These are phyloP conservation scores for Tylopilus plumbeoviolaceoides DNA, from an alignment of 768 basidiomycete genomes.

Conservation along the genomic window DNA sequence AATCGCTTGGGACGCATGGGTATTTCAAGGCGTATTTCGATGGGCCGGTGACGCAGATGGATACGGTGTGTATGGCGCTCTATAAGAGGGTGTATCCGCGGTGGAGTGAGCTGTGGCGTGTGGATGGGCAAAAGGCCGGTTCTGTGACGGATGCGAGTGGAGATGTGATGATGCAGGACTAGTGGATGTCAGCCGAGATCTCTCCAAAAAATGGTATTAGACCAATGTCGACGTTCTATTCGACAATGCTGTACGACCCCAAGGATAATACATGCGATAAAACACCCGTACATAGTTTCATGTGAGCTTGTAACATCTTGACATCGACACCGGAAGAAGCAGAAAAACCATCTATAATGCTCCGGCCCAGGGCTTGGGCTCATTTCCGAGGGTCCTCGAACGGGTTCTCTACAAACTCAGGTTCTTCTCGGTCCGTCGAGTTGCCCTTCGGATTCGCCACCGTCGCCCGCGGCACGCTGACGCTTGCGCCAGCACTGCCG, in stretches of 20 bases:
- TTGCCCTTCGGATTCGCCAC: slow-evolving; percentile 13
- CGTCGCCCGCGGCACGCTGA: slow-evolving; percentile 6
- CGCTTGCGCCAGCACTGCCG: neutral
- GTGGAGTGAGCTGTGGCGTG: slow-evolving; percentile 61
- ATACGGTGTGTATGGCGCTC: slow-evolving; percentile 90
- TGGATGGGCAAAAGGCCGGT: neutral
- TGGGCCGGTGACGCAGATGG: slow-evolving; percentile 92
- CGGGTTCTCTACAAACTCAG: slow-evolving; percentile 73
- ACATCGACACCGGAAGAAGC: neutral
- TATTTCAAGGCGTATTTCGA: slow-evolving; percentile 98
- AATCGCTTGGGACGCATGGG: slow-evolving; percentile 91
- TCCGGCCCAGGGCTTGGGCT: neutral
- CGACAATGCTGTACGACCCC: neutral
- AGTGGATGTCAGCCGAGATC: neutral
- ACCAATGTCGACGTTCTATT: neutral
- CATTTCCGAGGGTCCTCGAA: slow-evolving; percentile 52
- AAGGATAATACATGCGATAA: neutral
- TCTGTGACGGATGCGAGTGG: neutral
- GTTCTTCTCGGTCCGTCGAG: slow-evolving; percentile 41
- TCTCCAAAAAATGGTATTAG: neutral
- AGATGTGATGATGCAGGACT: slow-evolving; percentile 29
- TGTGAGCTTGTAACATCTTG: no score
- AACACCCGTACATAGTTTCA: neutral
- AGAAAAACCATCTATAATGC: neutral
- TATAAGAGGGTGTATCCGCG: slow-evolving; percentile 95